Evolutionary conservation across 2,329 filamentous ascomycete genomes (phyloP), one percentile per base, ranked within the genome.

Genomic region (Colletotrichum chlorophyti): DNA sequence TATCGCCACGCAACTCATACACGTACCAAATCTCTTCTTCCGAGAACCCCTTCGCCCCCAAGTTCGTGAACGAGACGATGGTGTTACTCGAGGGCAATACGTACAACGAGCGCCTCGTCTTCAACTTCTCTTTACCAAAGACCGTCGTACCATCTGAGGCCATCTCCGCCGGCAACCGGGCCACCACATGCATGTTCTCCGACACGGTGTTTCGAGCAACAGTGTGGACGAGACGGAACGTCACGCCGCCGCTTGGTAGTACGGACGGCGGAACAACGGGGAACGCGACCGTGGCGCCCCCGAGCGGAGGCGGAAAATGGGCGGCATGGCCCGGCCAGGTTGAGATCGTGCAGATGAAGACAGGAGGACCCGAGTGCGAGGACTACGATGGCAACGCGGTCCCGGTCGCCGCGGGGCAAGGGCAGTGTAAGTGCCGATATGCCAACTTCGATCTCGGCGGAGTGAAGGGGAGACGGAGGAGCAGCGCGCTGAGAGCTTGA

Each of bases 271-370:
- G 37, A 8, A 15, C 21, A 5, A 43, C 15, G 12, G 35, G 41
- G 10, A 53, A 54, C 1, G 27, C 35, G 9, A 60, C 46, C 32
- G 60, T 59, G 41, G 53, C 58, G 8, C 58, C 50, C 12, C 63
- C 69, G 34, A 41, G 66, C 31, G 48, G 63, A 14, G 38, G 19
- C 7, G 27, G 19, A 12, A 66, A 65, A 21, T 80, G 76, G 64
- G 63, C 70, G 12, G 64, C 71, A 1, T 89, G 86, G 86, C 83
- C 85, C 0, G 86, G 79, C 54, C 80, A 83, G 15, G 79, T 87
- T 2, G 79, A 84, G 46, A 72, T 89, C 34, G 73, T 76, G 51
- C 81, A 88, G 70, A 69, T 74, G 24, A 80, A 83, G 61, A 69
- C 72, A 2, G 76, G 77, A 6, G 75, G 81, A 3, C 87, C 86